A percentile compares a stretch with the other conserved stretches of the same genome.
phyloP scores from a whole-genome alignment of 495 filamentous ascomycete genomes.

The Xylaria longipes region DNA sequence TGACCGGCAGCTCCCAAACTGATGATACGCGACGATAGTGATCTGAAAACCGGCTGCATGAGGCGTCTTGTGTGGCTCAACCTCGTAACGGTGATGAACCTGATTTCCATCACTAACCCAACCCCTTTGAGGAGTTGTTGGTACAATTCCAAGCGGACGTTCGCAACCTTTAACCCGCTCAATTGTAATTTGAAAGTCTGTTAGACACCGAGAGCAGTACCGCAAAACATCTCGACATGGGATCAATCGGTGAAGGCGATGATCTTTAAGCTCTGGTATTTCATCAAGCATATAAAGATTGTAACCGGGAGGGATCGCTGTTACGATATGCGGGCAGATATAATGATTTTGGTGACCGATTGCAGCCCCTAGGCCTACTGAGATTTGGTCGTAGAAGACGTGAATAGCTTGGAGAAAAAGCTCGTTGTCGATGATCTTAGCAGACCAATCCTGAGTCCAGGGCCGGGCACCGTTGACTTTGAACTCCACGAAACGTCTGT shows the following conservation, averaged over 20 bases:
- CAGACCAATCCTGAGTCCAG: slow-evolving; percentile 25
- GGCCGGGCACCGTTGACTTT: neutral
- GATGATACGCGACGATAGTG: slow-evolving; percentile 4
- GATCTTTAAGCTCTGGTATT: neutral
- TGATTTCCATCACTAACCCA: neutral
- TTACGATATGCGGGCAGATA: slow-evolving; percentile 2
- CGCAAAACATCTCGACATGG: slow-evolving; percentile 8
- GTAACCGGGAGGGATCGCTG: neutral
- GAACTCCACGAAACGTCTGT: slow-evolving; percentile 17
- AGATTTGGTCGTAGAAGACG: slow-evolving; percentile 3
- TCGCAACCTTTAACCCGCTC: slow-evolving; percentile 3
- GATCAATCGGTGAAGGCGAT: neutral
- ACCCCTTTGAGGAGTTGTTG: slow-evolving; percentile 1
- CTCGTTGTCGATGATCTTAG: slow-evolving; percentile 27
- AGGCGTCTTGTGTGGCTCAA: neutral
- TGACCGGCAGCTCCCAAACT: slow-evolving; percentile 6
- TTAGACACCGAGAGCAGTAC: neutral
- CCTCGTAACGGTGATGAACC: neutral
- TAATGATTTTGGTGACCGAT: neutral
- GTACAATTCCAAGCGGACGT: neutral
- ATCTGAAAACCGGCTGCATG: neutral
- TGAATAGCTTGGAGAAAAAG: slow-evolving; percentile 31
- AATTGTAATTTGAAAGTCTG: slow-evolving; percentile 6
- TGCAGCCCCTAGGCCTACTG: neutral
- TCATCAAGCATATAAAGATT: neutral